Evolutionary conservation across 148 eudicot genomes (phyloP), one percentile per base, ranked within the genome.

Genomic region (Polygonum aviculare): DNA sequence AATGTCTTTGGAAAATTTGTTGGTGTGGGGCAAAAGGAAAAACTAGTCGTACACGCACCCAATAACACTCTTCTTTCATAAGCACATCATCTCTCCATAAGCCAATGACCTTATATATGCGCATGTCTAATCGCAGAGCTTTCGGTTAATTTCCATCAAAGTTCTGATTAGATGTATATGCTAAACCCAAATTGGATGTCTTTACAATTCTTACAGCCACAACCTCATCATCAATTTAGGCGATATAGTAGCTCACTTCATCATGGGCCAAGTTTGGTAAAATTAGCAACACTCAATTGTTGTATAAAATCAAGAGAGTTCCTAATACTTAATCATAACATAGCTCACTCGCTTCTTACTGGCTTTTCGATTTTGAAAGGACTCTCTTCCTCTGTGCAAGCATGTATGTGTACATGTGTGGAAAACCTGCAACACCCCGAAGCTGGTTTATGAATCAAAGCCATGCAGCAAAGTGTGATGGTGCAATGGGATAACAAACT

Each of bases 331-430:
- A 35, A 35, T 4, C 35, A 4, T 12, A 12, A 31, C 15, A 26
- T 67, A 35, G 45, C 44, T 26, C 38, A 4, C 41, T 14, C 21
- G 16, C 45, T 36, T 67, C 21, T 67, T 16, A 67, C 21, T 67
- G 44, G 15, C 72, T 84, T 82, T 96, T 96, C 12, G 93, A 81
- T 80, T 91, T 91, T 11, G 99, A 83, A 60, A 96, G 91, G 78
- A 91, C 90, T 76, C 86, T 93, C 84, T 89, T 93, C 84, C 99
- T 86, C 80, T 96, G 99, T 14, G 87, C 89, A 75, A 88, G 91
- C 99, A 96, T 96, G 62, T 96, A 88, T 16, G 74, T 82, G 75
- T 86, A 96, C 94, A 93, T 83, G 80, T 89, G 94, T 12, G 99
- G 99, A 77, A 90, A 90, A 12, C 99, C 97, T 93, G 95, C 85